Evolutionary conservation across 208 protist species (phyloP), one percentile per base, ranked within the genome.

Genomic region (Herpetomonas tarakana): DNA sequence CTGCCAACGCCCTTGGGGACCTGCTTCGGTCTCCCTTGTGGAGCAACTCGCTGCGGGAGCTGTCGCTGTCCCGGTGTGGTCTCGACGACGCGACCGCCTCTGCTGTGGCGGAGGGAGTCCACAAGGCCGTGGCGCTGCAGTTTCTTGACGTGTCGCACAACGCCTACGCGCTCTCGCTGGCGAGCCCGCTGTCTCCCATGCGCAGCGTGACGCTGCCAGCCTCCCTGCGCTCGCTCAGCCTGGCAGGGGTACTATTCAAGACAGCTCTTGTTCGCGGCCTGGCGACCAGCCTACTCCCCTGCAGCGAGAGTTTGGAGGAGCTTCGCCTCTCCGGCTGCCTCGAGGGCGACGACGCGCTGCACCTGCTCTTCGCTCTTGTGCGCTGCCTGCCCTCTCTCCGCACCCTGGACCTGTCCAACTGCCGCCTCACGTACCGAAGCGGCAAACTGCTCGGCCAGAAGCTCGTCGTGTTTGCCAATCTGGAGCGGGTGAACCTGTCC

Each of bases 331-430:
- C 58, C 9, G 72, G 61, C 70, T 76, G 64, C 21, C 41, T 84
- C 18, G 65, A 62, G 12, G 70, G 74, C 30, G 74, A 84, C n/a
- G 62, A 52, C 2, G 38, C 71, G 16, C 58, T 78, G 39, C 28
- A 49, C 7, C 30, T 69, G 0, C 49, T 86, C 19, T 25, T 71
- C 16, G 14, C 21, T 25, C 63, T 67, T 9, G 28, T 86, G 7
- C 41, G 62, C 25, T 4, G 26, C 2, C 65, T 80, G 38, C 49
- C 71, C 1, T 25, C 50, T 12, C 65, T 92, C 46, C 65, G 58
- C 1, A 68, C 78, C 54, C 57, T 92, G 25, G 80, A 86, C 61
- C 52, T 92, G 1, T 72, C 71, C 3, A 53, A 71, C 21, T 80
- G 76, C 47, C 52, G 71, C 0, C 60, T 92, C 1, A 71, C 79